Percentiles rank a stretch among this genome's conserved stretches.
These are phyloP conservation scores for Amphichorda felina DNA, from an alignment of 2,329 filamentous ascomycete species.

Conservation along the genomic window DNA sequence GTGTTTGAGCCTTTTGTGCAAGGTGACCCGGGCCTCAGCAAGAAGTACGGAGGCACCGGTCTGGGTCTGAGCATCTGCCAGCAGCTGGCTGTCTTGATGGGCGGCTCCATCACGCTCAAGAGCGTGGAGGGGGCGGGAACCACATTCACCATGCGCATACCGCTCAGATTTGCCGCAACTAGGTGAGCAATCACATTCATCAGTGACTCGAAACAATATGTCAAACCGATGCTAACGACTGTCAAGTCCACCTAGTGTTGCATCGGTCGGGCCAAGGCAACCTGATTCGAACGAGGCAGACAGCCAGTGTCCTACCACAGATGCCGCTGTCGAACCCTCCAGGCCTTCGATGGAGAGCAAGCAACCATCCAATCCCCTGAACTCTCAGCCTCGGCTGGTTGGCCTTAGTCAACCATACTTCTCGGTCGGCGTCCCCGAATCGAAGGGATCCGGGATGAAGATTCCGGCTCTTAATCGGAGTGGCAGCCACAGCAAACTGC, in stretches of 20 bases:
- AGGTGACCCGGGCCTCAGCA: conserved; percentile 79
- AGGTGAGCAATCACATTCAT: conserved; percentile 23
- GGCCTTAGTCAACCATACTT: conserved; percentile 81
- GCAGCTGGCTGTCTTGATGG: conserved; percentile 75
- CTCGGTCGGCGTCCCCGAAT: conserved; percentile 16
- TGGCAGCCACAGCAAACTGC: conserved; percentile 49
- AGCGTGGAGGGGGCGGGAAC: conserved; percentile 66
- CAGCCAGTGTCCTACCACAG: background rate
- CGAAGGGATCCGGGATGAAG: conserved; percentile 11
- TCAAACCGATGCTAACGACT: too few species aligned
- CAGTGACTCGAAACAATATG: too few species aligned
- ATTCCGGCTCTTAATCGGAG: conserved; percentile 54
- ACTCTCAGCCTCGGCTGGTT: conserved; percentile 65
- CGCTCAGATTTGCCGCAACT: conserved; percentile 64
- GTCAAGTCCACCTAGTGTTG: too few species aligned
- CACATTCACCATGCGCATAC: conserved; percentile 73
- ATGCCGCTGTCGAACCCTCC: too few species aligned
- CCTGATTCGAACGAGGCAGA: background rate
- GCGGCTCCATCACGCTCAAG: conserved; percentile 58
- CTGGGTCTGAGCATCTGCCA: conserved; percentile 82
- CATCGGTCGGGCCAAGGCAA: too few species aligned
- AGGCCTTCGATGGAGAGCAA: background rate
- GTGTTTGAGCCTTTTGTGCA: conserved; percentile 95
- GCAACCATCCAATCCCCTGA: conserved; percentile 28
- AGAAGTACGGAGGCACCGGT: conserved; percentile 82